Base-by-base conservation (phyloP, 495 filamentous ascomycete species). In the Aspergillus asperescens region DNA sequence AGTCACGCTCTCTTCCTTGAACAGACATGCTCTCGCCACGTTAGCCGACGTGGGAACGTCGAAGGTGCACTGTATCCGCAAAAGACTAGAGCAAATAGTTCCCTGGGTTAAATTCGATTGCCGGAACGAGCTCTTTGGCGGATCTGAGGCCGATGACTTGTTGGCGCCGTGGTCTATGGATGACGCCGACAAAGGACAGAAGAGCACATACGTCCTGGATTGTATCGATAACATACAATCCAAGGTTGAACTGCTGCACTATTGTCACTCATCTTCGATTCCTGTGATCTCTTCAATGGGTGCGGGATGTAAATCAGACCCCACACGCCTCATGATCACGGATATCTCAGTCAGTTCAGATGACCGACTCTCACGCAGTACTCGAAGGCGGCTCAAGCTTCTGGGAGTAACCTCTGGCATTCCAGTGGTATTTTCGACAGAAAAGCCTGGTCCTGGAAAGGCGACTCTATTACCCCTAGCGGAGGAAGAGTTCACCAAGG, bases 141-240 rank as follows among this genome's bases (percentile, higher is more conserved):
- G 80, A 24, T 64, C 73, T 8, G 80, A 71, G 3, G 89, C 89
- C 4, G 80, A 82, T 5, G 61, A 59, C 8, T 70, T 95, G 47
- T 71, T 98, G 42, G 80, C 62, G 1, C 68, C 77, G 0, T 87
- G 85, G 83, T 64, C 66, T 1, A 46, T 69, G 57, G 62, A 64
- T 34, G 68, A 74, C 28, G 66, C 65, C 1, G 77, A 78, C n/a
- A 77, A 74, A 7, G 80, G 78, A 12, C 81, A 80, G 50, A 77
- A 74, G 59, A 89, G 89, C 1, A 86, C 90, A 60, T 99, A 84
- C 55, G 84, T 99, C 5, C 81, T 99, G 20, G 93, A 99, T 70
- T 95, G 93, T 12, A 99, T 99, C 55, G 93, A 99, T 62, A 97
- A 99, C 65, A 96, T 97, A 53, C 85, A 92, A 19, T 95, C 89